phyloP scores from a whole-genome alignment of 2,329 filamentous ascomycete genomes.

The Penicillium sclerotigenum region DNA sequence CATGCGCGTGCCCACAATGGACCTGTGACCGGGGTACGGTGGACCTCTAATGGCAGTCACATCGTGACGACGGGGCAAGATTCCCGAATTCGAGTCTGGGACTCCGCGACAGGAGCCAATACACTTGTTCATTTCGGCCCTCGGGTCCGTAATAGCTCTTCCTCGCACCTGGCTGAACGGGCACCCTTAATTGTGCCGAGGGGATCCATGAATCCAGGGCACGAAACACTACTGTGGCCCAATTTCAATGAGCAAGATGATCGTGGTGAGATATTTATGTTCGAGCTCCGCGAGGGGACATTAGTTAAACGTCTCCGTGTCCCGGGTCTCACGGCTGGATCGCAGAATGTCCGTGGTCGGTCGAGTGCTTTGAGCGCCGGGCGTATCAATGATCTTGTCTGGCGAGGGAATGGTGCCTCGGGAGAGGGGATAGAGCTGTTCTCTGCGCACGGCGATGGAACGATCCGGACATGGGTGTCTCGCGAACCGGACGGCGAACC shows the following conservation, averaged over 20 bases:
- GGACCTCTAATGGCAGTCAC: constrained; percentile 75
- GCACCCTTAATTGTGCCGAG: constrained; percentile 63
- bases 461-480: constrained; percentile 75
- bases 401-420: constrained; percentile 62
- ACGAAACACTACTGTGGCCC: constrained; percentile 73
- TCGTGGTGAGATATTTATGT: constrained; percentile 67
- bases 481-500: constrained; percentile 49
- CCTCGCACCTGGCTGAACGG: constrained; percentile 57
- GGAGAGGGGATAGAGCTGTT: constrained; percentile 66
- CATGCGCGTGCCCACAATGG: constrained; percentile 67
- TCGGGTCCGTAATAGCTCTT: constrained; percentile 66
- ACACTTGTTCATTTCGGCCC: constrained; percentile 86
- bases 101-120: constrained; percentile 75
- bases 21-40: constrained; percentile 78
- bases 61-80: constrained; percentile 82
- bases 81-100: constrained; percentile 80
- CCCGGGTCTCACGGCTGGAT: constrained; percentile 51
- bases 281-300: constrained; percentile 74
- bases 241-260: constrained; percentile 69
- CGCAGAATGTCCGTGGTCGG: constrained; percentile 39
- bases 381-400: constrained; percentile 71
- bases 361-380: constrained; percentile 52
- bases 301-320: constrained; percentile 69
- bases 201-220: constrained; percentile 53
- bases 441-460: constrained; percentile 79